phyloP scores from a whole-genome alignment of 257 asterid species.

The Paraleonurus japonicus region DNA sequence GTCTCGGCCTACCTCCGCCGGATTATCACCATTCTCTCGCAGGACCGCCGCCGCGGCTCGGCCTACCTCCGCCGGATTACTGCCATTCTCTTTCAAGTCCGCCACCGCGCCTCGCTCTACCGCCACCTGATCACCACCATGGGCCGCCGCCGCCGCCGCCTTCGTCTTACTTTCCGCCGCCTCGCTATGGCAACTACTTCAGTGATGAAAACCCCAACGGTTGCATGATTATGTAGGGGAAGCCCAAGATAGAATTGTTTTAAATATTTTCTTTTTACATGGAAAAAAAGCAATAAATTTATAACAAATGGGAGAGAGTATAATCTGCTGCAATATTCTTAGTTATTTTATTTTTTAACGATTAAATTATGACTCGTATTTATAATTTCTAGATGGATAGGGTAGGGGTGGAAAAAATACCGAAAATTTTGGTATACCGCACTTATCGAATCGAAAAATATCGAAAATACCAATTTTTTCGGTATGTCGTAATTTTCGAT shows the following conservation, averaged over 20 bases:
- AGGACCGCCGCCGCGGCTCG: slow-evolving; percentile 18
- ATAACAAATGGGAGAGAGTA: too few species aligned
- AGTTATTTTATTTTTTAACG: too few species aligned
- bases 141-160: slow-evolving; percentile 22
- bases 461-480: too few species aligned
- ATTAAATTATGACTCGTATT: too few species aligned
- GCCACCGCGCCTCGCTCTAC: slow-evolving; percentile 15
- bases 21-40: not conserved
- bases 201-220: slow-evolving; percentile 41
- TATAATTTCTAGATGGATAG: too few species aligned
- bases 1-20: not conserved
- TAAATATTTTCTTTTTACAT: too few species aligned
- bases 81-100: slow-evolving; percentile 10
- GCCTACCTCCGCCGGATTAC: not conserved
- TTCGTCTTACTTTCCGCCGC: slow-evolving; percentile 11
- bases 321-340: too few species aligned
- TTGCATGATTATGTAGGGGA: slow-evolving; percentile 37
- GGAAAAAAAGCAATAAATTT: too few species aligned
- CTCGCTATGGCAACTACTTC: slow-evolving; percentile 25
- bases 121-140: slow-evolving; percentile 22
- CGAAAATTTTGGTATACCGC: too few species aligned
- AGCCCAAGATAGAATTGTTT: not conserved
- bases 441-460: too few species aligned
- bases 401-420: too few species aligned
- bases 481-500: too few species aligned